Evolutionary conservation across 371 early-diverging fungal species (phyloP).

Genomic region (Mortierella polycephala): DNA sequence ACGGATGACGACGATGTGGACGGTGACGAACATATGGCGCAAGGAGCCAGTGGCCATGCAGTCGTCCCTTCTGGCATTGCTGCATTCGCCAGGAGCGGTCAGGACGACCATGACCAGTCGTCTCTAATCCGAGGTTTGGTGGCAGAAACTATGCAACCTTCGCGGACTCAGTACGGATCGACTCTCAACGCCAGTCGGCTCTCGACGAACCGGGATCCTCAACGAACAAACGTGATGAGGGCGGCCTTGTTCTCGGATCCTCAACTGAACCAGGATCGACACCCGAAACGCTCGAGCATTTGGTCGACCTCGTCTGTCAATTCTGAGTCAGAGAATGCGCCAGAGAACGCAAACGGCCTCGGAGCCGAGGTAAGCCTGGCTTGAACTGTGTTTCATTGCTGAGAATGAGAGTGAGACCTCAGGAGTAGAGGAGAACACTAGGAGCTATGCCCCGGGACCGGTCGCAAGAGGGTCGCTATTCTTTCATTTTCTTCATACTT

Average conservation of each 20-base stretch:
- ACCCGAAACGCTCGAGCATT: constrained; percentile 35
- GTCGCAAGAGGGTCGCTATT: neutral
- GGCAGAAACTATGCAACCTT: neutral
- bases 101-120: constrained; percentile 1
- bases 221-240: constrained; percentile 44
- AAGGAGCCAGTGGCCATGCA: constrained; percentile 2
- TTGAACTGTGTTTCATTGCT: constrained; percentile 18
- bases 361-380: constrained; percentile 56
- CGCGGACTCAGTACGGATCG: neutral
- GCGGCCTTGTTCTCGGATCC: constrained; percentile 29
- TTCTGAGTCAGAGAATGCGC: constrained; percentile 18
- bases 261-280: constrained; percentile 12
- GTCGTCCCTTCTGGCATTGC: neutral
- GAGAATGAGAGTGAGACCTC: neutral
- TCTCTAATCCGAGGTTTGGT: neutral
- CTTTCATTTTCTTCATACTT: neutral
- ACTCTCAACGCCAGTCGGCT: constrained; percentile 2
- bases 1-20: constrained; percentile 55
- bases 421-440: neutral
- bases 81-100: neutral
- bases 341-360: constrained; percentile 29
- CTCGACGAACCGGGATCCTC: constrained; percentile 31
- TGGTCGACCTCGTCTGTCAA: constrained; percentile 44
- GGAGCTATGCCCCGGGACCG: neutral
- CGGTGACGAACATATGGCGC: neutral